phyloP scores from a whole-genome alignment of 805 yeast species.

The Candida michaelii region DNA sequence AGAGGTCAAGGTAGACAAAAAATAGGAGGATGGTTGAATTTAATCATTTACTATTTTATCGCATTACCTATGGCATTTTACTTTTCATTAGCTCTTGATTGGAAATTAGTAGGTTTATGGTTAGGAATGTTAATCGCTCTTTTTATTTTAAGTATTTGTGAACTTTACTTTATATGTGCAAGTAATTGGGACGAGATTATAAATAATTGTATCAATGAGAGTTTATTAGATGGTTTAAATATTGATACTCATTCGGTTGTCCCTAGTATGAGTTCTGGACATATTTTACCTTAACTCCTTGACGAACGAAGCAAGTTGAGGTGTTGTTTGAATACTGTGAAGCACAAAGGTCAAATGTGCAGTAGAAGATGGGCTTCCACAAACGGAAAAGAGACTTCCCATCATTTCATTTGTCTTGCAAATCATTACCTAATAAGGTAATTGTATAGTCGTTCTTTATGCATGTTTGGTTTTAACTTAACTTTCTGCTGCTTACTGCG shows the following conservation, averaged over 20 bases:
- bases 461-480: too few relatives aligned
- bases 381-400: too few relatives aligned
- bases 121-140: slow-evolving; percentile 47
- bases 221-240: slow-evolving; percentile 31
- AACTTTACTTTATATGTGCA: slow-evolving; percentile 40
- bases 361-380: too few relatives aligned
- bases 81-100: slow-evolving; percentile 40
- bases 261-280: slow-evolving; percentile 29
- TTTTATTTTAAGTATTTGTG: slow-evolving; percentile 36
- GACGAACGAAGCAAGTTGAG: too few relatives aligned
- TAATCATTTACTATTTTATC: slow-evolving; percentile 47
- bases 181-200: slow-evolving; percentile 47
- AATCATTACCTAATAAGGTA: too few relatives aligned
- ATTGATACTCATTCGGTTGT: slow-evolving; percentile 32
- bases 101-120: slow-evolving; percentile 50
- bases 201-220: slow-evolving; percentile 42
- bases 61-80: slow-evolving; percentile 50
- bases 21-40: slow-evolving; percentile 53
- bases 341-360: too few relatives aligned
- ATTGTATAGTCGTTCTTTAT: too few relatives aligned
- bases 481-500: slow-evolving; percentile 1
- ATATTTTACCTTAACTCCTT: slow-evolving; percentile 5
- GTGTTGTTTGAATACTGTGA: too few relatives aligned
- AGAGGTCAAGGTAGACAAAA: slow-evolving; percentile 60
- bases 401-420: too few relatives aligned